These are phyloP conservation scores for Daldinia eschscholtzii DNA, from an alignment of 2,329 filamentous ascomycete species.

Conservation along the genomic window DNA sequence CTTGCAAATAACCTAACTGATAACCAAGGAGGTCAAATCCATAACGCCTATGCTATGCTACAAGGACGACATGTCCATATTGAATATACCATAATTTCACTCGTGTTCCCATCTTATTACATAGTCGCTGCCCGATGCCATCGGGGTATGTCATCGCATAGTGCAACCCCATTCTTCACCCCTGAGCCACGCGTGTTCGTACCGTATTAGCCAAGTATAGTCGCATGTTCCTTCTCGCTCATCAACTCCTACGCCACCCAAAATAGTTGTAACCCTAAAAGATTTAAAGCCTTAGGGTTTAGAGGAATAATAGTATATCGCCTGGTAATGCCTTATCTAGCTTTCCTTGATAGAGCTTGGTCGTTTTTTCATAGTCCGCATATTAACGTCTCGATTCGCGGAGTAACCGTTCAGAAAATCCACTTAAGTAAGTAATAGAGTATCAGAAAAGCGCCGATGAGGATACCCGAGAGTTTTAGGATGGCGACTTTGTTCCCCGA, in stretches of 20 bases:
- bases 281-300: not conserved
- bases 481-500: constrained; percentile 92
- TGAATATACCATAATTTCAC: constrained; percentile 17
- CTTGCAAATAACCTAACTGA: constrained; percentile 17
- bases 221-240: not conserved
- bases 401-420: constrained; percentile 63
- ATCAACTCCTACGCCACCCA: constrained; percentile 5
- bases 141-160: constrained; percentile 11
- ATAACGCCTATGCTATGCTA: constrained; percentile 55
- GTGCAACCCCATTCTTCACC: constrained; percentile 1
- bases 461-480: constrained; percentile 87
- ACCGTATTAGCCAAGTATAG: not conserved
- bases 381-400: not conserved
- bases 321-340: not conserved
- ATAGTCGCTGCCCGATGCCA: constrained; percentile 18
- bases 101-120: constrained; percentile 9
- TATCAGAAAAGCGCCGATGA: constrained; percentile 78
- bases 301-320: not conserved
- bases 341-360: not conserved
- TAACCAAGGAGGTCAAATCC: constrained; percentile 38
- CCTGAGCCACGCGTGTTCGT: not conserved
- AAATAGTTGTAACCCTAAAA: not conserved
- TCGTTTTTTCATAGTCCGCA: constrained; percentile 3
- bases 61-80: constrained; percentile 25
- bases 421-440: constrained; percentile 79